phyloP scores from a whole-genome alignment of 495 filamentous ascomycete species.

The Hypoxylon subgilvum region DNA sequence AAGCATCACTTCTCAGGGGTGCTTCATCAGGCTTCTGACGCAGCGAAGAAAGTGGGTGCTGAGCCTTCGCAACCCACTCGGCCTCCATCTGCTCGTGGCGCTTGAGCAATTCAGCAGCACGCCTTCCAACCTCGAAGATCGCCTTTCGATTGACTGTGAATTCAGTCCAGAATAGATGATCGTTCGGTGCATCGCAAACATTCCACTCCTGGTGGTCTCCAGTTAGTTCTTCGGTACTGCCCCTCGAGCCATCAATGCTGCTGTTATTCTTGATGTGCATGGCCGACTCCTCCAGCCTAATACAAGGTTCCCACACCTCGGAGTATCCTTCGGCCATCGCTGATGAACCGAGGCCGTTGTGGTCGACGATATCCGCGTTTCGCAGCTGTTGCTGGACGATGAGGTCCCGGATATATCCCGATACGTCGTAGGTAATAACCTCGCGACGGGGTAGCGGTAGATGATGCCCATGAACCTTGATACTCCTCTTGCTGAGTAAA shows the following conservation, averaged over 20 bases:
- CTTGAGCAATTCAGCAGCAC: slow-evolving; percentile 37
- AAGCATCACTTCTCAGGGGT: slow-evolving; percentile 4
- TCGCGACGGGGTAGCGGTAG: slow-evolving; percentile 35
- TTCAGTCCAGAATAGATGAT: slow-evolving; percentile 45
- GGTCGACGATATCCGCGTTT: slow-evolving; percentile 36
- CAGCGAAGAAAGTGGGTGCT: slow-evolving; percentile 14
- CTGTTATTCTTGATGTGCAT: not conserved
- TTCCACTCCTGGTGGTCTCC: not conserved
- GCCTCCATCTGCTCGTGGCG: slow-evolving; percentile 29
- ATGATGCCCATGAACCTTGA: not conserved
- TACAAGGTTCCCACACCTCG: slow-evolving; percentile 43
- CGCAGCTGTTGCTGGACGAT: slow-evolving; percentile 46
- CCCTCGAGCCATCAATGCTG: too few species aligned
- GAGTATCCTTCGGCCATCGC: slow-evolving; percentile 29
- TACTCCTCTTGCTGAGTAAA: slow-evolving; percentile 11
- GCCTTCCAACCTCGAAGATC: slow-evolving; percentile 41
- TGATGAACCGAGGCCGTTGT: slow-evolving; percentile 38
- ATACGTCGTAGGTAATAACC: slow-evolving; percentile 38
- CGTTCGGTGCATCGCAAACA: slow-evolving; percentile 38
- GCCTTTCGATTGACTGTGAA: slow-evolving; percentile 42
- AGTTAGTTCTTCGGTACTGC: not conserved
- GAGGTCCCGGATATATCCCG: slow-evolving; percentile 36
- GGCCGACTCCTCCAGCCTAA: not conserved
- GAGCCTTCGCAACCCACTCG: slow-evolving; percentile 18
- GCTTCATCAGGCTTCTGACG: slow-evolving; percentile 5